A percentile compares a stretch with the other conserved stretches of the same genome.
Evolutionary conservation across 495 filamentous ascomycete species (phyloP).

Genomic region (Aspergillus haitiensis): DNA sequence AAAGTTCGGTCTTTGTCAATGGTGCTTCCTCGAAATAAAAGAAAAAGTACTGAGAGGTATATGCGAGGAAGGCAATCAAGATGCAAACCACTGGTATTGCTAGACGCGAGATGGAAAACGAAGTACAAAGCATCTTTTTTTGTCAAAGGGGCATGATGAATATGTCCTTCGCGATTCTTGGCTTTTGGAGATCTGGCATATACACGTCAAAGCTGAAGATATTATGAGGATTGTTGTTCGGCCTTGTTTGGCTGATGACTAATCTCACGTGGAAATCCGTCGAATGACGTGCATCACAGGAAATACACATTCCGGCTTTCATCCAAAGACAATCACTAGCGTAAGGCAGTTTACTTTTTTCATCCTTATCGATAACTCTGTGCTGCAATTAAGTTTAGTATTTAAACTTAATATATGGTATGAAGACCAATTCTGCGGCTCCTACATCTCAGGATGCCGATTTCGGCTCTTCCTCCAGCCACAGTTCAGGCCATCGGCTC

Average conservation of each 20-base stretch:
- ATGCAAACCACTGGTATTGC: conserved; percentile 65
- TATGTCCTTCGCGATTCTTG: too few species aligned
- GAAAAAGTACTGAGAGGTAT: conserved; percentile 82
- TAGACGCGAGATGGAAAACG: conserved; percentile 37
- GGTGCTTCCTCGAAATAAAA: conserved; percentile 68
- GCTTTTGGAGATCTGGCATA: too few species aligned
- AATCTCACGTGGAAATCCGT: not conserved
- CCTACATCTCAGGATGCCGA: conserved; percentile 48
- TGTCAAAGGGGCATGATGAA: too few species aligned
- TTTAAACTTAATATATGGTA: not conserved
- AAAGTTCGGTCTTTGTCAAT: conserved; percentile 57
- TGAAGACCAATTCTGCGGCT: not conserved
- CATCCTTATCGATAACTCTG: not conserved
- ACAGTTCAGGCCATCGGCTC: conserved; percentile 71
- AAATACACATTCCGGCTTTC: not conserved
- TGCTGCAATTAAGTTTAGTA: not conserved
- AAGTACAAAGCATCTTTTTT: conserved; percentile 23
- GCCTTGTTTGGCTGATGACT: not conserved
- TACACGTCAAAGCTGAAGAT: too few species aligned
- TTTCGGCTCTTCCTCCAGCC: conserved; percentile 63
- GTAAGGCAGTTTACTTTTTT: not conserved
- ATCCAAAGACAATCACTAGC: not conserved
- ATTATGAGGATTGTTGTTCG: not conserved
- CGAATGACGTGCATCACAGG: not conserved
- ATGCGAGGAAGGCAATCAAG: conserved; percentile 77